These are phyloP conservation scores for Phytopythium delawarense DNA, from an alignment of 352 stramenopile species.

Conservation along the genomic window DNA sequence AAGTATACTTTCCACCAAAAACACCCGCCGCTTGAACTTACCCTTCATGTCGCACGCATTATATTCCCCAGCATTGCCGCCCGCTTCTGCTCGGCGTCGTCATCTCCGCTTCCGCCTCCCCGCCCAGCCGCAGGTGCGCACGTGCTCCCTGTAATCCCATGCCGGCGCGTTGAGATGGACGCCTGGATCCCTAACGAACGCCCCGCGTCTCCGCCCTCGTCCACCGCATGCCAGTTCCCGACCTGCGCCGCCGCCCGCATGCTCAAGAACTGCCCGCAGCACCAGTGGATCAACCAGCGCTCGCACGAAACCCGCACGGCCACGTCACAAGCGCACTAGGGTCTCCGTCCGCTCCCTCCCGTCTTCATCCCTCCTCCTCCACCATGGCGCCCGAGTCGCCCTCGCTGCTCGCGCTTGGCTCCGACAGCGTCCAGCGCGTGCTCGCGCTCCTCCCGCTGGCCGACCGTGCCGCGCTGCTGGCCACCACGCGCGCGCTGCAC, in stretches of 20 bases:
- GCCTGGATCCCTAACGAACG: neutral
- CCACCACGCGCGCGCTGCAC: conserved; percentile 31
- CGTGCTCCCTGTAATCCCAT: neutral
- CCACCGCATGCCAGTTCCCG: neutral
- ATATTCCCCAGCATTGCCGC: neutral
- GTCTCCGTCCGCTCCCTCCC: neutral
- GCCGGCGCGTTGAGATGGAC: too few relatives aligned
- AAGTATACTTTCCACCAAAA: neutral
- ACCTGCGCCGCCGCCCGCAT: conserved; percentile 25
- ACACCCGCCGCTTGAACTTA: neutral
- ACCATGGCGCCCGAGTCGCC: conserved; percentile 10
- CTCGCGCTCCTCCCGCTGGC: conserved; percentile 47
- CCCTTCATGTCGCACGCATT: neutral
- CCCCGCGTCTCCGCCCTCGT: neutral
- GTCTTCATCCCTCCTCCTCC: neutral
- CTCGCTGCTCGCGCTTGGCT: conserved; percentile 22
- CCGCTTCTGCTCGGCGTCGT: neutral
- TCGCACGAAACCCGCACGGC: conserved; percentile 82
- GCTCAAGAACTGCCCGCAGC: conserved; percentile 88
- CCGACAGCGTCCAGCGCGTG: conserved; percentile 52
- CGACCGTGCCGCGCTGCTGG: conserved; percentile 61
- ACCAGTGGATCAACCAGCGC: conserved; percentile 88
- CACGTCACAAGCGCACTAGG: conserved; percentile 62
- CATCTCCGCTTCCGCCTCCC: neutral
- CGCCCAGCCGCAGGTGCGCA: neutral